Evolutionary conservation across 306 rosid species (phyloP), one percentile per base, ranked within the genome.

Genomic region (Luffa acutangula): DNA sequence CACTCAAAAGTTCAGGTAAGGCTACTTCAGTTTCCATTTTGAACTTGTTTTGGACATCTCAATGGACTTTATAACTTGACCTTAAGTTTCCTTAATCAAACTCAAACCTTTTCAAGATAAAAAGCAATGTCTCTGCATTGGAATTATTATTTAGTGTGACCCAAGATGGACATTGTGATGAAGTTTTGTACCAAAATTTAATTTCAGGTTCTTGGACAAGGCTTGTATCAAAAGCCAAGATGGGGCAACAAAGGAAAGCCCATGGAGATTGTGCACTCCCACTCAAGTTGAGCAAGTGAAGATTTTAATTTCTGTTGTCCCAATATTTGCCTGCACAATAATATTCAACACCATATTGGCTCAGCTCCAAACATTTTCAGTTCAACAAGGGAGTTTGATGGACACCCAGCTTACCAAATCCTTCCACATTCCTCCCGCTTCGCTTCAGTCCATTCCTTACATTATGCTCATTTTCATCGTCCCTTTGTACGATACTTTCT

Each of bases 321-420:
- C 99, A 42, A 96, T 96, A 7, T 90, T 96, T 82, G 89, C 96
- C n/a, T 93, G 98, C 93, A 96, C 99, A 62, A 96, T 96, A 14
- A 54, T 96, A 79, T 96, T 96, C 94, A 93, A 96, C 91, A 91
- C 99, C 17, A 93, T 96, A 75, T 84, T 96, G 57, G 99, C 99
- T 80, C 99, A 96, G 12, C 98, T 96, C 75, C 99, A 96, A 69
- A 96, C 99, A 17, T 96, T 96, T 88, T 93, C 99, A 10, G 99
- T 96, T 78, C 97, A 93, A 79, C 99, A 96, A 88, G 99, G 99
- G 20, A 86, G 88, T 37, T 67, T 89, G 36, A 96, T 96, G 99
- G 85, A 96, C 85, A 89, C 94, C 3, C 87, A 78, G 25, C 84
- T 96, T 48, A 87, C 90, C 9, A 79, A 86, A 69, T 89, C 94